phyloP scores from a whole-genome alignment of 805 yeast species.

The Candida ortonii region DNA sequence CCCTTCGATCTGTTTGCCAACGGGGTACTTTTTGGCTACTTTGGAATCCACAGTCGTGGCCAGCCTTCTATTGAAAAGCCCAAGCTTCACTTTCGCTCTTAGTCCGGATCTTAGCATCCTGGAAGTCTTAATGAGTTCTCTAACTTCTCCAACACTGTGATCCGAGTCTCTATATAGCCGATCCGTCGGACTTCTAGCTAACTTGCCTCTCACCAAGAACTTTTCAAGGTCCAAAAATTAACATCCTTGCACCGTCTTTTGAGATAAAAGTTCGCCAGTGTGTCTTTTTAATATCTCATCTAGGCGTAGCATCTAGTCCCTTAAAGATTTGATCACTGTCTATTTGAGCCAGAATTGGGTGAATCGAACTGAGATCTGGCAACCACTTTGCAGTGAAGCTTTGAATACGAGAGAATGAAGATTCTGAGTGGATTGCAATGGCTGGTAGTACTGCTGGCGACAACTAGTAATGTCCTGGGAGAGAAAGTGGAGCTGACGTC shows the following conservation, averaged over 20 bases:
- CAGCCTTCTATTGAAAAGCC: neutral
- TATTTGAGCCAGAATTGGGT: too few relatives aligned
- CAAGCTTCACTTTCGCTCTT: neutral
- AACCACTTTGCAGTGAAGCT: neutral
- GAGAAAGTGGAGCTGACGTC: slow-evolving; percentile 49
- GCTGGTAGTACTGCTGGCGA: slow-evolving; percentile 5
- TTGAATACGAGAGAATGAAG: neutral
- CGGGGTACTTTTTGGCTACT: slow-evolving; percentile 47
- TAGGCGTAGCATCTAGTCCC: too few relatives aligned
- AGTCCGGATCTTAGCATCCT: neutral
- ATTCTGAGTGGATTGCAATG: slow-evolving; percentile 1
- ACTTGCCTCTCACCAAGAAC: too few relatives aligned
- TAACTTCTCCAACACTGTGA: too few relatives aligned
- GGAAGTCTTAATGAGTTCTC: neutral
- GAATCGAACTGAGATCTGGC: too few relatives aligned
- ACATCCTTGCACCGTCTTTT: too few relatives aligned
- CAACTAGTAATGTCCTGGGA: slow-evolving; percentile 31
- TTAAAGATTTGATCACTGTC: too few relatives aligned
- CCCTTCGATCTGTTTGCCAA: slow-evolving; percentile 64
- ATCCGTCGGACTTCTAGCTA: too few relatives aligned
- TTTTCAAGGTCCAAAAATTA: too few relatives aligned
- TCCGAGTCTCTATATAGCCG: too few relatives aligned
- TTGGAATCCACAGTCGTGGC: slow-evolving; percentile 7
- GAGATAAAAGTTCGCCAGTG: too few relatives aligned
- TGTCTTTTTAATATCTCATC: too few relatives aligned